Conservation (phyloP, 306 rosid species). For the Vigna trinervia region DNA sequence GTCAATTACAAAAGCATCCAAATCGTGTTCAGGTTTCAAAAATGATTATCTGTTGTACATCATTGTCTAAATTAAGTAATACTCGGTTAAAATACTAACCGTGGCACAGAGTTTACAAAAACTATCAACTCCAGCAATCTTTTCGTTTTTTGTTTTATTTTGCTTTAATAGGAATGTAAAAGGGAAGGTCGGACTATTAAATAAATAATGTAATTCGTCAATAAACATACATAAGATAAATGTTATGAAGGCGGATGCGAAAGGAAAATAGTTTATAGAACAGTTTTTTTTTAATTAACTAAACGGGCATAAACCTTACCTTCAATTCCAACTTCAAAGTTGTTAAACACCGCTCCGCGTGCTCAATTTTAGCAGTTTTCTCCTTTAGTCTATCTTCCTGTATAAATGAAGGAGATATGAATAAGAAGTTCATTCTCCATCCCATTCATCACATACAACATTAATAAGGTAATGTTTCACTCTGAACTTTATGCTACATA, state of each 20-base stretch:
- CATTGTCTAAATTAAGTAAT: background rate
- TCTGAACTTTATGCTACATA: background rate
- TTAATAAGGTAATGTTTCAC: background rate
- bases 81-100: conserved; percentile 6
- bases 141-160: background rate
- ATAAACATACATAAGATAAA: conserved; percentile 1
- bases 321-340: conserved; percentile 65
- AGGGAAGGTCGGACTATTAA: background rate
- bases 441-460: conserved; percentile 13
- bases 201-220: background rate
- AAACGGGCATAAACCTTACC: conserved; percentile 53
- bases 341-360: conserved; percentile 72
- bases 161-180: background rate
- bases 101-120: background rate
- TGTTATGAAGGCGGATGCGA: conserved; percentile 10
- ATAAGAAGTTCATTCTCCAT: background rate
- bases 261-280: background rate
- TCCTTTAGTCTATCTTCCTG: conserved; percentile 74
- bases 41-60: background rate
- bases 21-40: background rate
- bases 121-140: background rate
- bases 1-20: background rate
- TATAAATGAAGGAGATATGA: conserved; percentile 36
- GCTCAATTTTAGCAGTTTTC: conserved; percentile 59
- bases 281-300: background rate